Evolutionary conservation across 2,329 filamentous ascomycete genomes (phyloP).

Genomic region (Zasmidium cellare): DNA sequence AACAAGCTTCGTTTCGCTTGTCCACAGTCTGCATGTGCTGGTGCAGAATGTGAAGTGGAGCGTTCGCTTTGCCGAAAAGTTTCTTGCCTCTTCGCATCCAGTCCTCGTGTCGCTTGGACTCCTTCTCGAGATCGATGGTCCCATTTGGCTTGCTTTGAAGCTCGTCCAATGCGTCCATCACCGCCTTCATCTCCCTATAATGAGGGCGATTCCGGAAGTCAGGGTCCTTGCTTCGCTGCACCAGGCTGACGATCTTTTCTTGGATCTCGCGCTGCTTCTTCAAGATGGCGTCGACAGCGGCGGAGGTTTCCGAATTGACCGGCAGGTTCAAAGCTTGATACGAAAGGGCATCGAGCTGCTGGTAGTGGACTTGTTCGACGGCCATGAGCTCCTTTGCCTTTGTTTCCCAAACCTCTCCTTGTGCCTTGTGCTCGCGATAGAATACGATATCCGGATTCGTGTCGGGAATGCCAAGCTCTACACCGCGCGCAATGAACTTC

Average conservation of each 20-base stretch:
- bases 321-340: slow-evolving; percentile 78
- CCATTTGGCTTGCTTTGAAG: slow-evolving; percentile 90
- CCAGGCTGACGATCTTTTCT: slow-evolving; percentile 79
- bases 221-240: slow-evolving; percentile 70
- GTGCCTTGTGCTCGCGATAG: slow-evolving; percentile 72
- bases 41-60: slow-evolving; percentile 91
- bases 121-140: slow-evolving; percentile 88
- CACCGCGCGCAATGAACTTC: slow-evolving; percentile 74
- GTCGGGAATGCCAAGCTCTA: slow-evolving; percentile 72
- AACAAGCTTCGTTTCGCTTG: slow-evolving; percentile 85
- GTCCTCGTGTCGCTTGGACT: slow-evolving; percentile 92
- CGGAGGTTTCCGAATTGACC: slow-evolving; percentile 77
- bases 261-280: slow-evolving; percentile 96
- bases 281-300: slow-evolving; percentile 83
- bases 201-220: slow-evolving; percentile 79
- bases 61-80: slow-evolving; percentile 96
- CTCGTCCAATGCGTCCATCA: slow-evolving; percentile 83
- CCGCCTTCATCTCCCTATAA: slow-evolving; percentile 85
- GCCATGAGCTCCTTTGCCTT: slow-evolving; percentile 91
- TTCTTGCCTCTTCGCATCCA: slow-evolving; percentile 99
- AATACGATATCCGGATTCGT: slow-evolving; percentile 78
- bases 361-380: slow-evolving; percentile 90
- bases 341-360: slow-evolving; percentile 88
- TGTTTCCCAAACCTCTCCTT: slow-evolving; percentile 84
- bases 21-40: slow-evolving; percentile 92